Percentiles rank a stretch among this genome's conserved stretches.
Conservation (phyloP, 768 basidiomycete species). For the Boletus huronensis region DNA sequence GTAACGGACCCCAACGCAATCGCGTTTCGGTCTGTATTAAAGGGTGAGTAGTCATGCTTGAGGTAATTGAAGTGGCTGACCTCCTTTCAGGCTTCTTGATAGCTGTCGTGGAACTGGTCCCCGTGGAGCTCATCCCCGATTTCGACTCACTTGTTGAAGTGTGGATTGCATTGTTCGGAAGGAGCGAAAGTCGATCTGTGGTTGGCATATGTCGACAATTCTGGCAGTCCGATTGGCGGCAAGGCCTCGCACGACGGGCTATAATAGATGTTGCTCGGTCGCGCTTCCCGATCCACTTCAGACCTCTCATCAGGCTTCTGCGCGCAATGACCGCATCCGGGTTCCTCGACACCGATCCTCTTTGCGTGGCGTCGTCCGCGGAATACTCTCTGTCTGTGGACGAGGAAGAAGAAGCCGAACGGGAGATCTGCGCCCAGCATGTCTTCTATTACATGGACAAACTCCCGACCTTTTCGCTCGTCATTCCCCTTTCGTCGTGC, state of each 20-base stretch:
- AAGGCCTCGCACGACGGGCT: conserved; percentile 64
- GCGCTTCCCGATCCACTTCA: conserved; percentile 78
- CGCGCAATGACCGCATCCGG: conserved; percentile 75
- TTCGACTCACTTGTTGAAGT: conserved; percentile 69
- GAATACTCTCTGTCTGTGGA: conserved; percentile 42
- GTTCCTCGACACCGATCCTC: conserved; percentile 69
- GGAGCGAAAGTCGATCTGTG: conserved; percentile 59
- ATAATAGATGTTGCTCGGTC: conserved; percentile 80
- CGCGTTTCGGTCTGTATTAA: conserved; percentile 77
- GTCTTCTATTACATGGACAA: conserved; percentile 75
- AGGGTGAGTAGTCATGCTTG: conserved; percentile 49
- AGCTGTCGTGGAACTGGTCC: conserved; percentile 67
- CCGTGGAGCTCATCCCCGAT: conserved; percentile 73
- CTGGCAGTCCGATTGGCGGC: conserved; percentile 77
- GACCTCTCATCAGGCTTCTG: conserved; percentile 65
- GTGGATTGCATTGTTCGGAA: conserved; percentile 77
- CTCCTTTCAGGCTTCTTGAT: conserved; percentile 63
- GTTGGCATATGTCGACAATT: conserved; percentile 73
- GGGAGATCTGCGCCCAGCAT: conserved; percentile 58
- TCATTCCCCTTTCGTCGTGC: conserved; percentile 60
- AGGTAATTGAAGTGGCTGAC: not conserved
- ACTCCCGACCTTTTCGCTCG: conserved; percentile 71
- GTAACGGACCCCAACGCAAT: conserved; percentile 75
- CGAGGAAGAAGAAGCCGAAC: conserved; percentile 42
- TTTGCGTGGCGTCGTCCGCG: conserved; percentile 44